Conservation (phyloP, 345 rosid species). For the Melaleuca quinquenervia region DNA sequence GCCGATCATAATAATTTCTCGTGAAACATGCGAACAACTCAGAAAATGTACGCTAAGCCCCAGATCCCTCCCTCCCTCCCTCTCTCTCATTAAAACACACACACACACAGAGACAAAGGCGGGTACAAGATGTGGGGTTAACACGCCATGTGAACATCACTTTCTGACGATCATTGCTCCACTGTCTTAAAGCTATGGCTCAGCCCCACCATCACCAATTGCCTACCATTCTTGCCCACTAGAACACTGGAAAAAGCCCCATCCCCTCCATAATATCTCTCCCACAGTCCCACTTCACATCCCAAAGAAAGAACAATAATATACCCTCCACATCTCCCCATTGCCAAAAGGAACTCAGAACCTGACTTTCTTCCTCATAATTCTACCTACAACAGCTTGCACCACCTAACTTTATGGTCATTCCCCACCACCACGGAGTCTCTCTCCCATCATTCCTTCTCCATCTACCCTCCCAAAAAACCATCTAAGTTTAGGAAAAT, state of each 20-base stretch:
- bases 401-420: constrained; percentile 8
- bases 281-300: background rate
- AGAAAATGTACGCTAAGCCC: background rate
- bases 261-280: background rate
- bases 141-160: constrained; percentile 36
- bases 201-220: constrained; percentile 5
- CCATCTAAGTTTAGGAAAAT: background rate
- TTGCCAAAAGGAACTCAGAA: constrained; percentile 2
- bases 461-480: background rate
- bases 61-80: background rate
- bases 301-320: background rate
- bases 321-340: background rate
- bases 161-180: constrained; percentile 11
- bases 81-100: background rate
- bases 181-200: constrained; percentile 19
- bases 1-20: no score
- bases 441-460: background rate
- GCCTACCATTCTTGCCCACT: background rate
- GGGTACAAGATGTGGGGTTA: constrained; percentile 5
- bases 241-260: background rate
- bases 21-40: background rate
- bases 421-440: constrained; percentile 1
- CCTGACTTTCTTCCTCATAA: constrained; percentile 1
- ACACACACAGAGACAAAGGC: background rate
- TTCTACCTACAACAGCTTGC: constrained; percentile 16